phyloP scores from a whole-genome alignment of 306 rosid species.

The Dalbergia cultrata region DNA sequence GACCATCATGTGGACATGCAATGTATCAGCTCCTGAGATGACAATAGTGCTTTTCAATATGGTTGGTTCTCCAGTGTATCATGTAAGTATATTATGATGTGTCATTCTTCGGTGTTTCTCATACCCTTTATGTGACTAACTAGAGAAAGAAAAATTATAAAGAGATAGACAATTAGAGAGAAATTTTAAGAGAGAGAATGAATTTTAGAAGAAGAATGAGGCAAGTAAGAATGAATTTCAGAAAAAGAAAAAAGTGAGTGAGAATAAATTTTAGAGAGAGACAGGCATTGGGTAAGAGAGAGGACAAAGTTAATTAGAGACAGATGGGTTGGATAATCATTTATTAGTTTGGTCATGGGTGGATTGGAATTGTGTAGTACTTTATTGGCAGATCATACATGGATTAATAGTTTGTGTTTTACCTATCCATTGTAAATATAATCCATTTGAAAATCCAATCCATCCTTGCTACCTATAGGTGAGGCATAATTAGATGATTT shows the following conservation, averaged over 20 bases:
- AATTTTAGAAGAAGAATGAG: background rate
- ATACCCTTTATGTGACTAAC: background rate
- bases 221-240: background rate
- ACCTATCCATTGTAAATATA: background rate
- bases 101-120: background rate
- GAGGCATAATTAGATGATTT: background rate
- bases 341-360: background rate
- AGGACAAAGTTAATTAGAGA: background rate
- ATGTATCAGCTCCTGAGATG: conserved; percentile 98
- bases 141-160: background rate
- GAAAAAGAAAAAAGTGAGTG: background rate
- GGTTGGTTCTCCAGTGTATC: conserved; percentile 81
- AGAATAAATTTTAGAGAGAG: background rate
- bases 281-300: background rate
- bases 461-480: no score
- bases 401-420: background rate
- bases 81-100: conserved; percentile 68
- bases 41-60: conserved; percentile 78
- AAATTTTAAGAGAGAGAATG: background rate
- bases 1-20: conserved; percentile 93
- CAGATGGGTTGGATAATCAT: background rate
- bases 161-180: background rate
- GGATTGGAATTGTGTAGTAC: background rate
- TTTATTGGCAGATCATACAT: background rate
- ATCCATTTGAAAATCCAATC: background rate